Percentiles rank a stretch among this genome's conserved stretches.
phyloP scores from a whole-genome alignment of 129 eudicot species.

The Saussurea involucrata region DNA sequence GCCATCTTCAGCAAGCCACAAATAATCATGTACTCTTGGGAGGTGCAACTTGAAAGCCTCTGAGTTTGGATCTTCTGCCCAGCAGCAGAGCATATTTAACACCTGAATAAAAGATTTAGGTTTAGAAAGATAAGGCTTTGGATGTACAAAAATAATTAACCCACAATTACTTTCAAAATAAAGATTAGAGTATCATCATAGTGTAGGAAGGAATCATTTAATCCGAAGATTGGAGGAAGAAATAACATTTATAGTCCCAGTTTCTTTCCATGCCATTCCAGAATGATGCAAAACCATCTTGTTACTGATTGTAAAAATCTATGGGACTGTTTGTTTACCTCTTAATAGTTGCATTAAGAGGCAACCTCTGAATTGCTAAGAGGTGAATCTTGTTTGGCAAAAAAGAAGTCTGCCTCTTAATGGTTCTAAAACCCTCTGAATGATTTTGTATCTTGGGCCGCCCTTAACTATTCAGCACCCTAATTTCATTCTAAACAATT shows the following conservation, averaged over 20 bases:
- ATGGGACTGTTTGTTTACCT: too few relatives aligned
- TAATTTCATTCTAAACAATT: too few relatives aligned
- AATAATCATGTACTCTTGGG: constrained; percentile 74
- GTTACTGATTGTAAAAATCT: neutral
- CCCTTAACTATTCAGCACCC: too few relatives aligned
- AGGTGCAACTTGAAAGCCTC: constrained; percentile 90
- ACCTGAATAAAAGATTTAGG: constrained; percentile 44
- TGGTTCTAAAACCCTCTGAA: too few relatives aligned
- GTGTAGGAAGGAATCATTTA: neutral
- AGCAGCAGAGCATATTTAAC: constrained; percentile 93
- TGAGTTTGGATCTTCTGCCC: constrained; percentile 97
- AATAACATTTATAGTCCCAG: neutral
- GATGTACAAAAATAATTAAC: neutral
- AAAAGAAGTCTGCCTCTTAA: too few relatives aligned
- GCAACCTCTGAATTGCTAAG: too few relatives aligned
- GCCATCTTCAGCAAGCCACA: constrained; percentile 99
- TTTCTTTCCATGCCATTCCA: neutral
- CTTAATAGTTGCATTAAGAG: too few relatives aligned
- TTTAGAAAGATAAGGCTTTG: constrained; percentile 1
- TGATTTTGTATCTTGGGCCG: too few relatives aligned
- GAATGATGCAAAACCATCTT: neutral
- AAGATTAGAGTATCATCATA: neutral
- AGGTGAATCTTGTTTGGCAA: too few relatives aligned
- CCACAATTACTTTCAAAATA: neutral
- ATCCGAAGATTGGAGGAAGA: neutral